Evolutionary conservation across 768 basidiomycete genomes (phyloP), one percentile per base, ranked within the genome.

Genomic region (Mycena chlorophos): DNA sequence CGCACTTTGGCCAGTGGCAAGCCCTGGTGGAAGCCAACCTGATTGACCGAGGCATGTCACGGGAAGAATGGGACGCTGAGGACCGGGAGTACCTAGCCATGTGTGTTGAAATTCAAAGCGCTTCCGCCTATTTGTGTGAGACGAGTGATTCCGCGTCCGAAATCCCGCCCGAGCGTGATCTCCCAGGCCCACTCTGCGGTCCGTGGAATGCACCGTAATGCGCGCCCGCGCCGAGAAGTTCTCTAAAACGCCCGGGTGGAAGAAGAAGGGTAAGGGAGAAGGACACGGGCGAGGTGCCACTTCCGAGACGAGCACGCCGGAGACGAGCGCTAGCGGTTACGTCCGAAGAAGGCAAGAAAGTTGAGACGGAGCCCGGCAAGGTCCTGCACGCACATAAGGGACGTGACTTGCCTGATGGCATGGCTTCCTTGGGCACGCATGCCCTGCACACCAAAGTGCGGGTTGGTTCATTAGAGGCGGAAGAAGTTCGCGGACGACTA

Each of bases 1-100:
- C 63, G 0, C 64, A 68, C 19, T 65, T 62, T 34, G 56, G 61
- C 0, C 26, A 28, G 1, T 68, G 61, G 56, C 31, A 57, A 0
- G 13, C 25, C 1, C n/a, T 66, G 19, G 45, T 59, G 1, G 50
- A 51, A 1, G 60, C 57, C 2, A 42, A 58, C 1, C 20, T 56
- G 5, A 4, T 61, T 0, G 39, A 63, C 10, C 49, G 42, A 1
- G 57, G 60, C 0, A 40, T 60, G 0, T 46, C 40, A 3, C 27
- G 47, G 0, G 55, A 63, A 1, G 59, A 49, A 0, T 37, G 57
- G 19, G 53, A 54, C 1, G 49, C 43, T 20, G 56, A 62, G 1
- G 55, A 52, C 19, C 50, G 37, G 2, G 47, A 55, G 3, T 63
- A 58, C 3, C 22, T 58, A 25, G 60, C 47, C 5, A 55, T 58